phyloP scores from a whole-genome alignment of 345 rosid species.

The Rhizophora apiculata region DNA sequence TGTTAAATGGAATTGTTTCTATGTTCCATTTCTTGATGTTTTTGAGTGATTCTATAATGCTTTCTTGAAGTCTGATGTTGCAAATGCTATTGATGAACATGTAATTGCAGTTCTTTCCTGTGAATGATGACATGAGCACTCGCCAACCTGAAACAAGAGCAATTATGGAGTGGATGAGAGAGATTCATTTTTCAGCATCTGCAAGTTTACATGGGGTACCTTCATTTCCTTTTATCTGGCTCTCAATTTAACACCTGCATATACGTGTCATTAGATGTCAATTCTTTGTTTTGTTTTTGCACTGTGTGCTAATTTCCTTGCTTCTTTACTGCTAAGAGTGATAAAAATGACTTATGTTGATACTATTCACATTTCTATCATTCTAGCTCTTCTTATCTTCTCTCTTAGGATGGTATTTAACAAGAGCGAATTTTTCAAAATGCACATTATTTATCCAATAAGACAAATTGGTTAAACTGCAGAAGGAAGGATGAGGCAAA shows the following conservation, averaged over 20 bases:
- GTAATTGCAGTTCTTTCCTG: slow-evolving; percentile 60
- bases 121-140: slow-evolving; percentile 53
- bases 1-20: background rate
- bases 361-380: too few relatives aligned
- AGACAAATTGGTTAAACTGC: background rate
- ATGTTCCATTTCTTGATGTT: background rate
- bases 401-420: background rate
- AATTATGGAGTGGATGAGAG: slow-evolving; percentile 76
- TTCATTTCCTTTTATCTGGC: slow-evolving; percentile 4
- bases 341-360: background rate
- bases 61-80: slow-evolving; percentile 17
- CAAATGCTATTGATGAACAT: slow-evolving; percentile 18
- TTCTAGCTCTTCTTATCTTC: too few relatives aligned
- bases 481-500: background rate
- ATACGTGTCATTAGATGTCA: background rate
- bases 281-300: background rate
- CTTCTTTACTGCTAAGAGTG: background rate
- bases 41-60: slow-evolving; percentile 1
- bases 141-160: slow-evolving; percentile 92
- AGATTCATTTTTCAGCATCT: slow-evolving; percentile 72
- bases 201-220: slow-evolving; percentile 93
- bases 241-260: slow-evolving; percentile 6
- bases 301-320: background rate
- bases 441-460: background rate
- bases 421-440: background rate